Base-by-base conservation (phyloP, 1,284 basidiomycete genomes). In the Malassezia brasiliensis region DNA sequence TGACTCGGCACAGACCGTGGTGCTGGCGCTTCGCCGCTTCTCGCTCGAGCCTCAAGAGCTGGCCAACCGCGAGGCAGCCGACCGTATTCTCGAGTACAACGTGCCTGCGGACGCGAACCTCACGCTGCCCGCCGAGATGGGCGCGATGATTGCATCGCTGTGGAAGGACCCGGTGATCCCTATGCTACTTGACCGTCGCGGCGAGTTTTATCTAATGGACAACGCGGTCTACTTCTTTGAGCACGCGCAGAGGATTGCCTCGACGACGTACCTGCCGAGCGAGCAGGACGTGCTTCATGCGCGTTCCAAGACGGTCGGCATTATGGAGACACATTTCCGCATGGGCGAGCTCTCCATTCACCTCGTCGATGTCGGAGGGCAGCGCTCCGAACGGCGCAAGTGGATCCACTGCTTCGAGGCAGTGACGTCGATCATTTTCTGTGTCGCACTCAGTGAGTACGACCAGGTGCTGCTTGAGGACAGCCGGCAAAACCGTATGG, bases 201-300 rank as follows among this genome's bases (percentile, higher is more conserved):
- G 82, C 74, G 85, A 94, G 61, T 96, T 96, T 70, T 96, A 96
- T 74, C 78, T 96, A 17, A 96, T 96, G 91, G 93, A 96, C 76
- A 90, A 84, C 47, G 91, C 91, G 0, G 80, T 81, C 41, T 96
- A 96, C 76, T 96, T 98, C 77, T 94, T 96, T 75, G 81, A 81
- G 35, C 84, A 90, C 59, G 85, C 90, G 6, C 77, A 82, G 39
- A 82, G 90, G 50, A 90, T 98, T 75, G 86, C 86, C 3, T 77
- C 81, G 9, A 79, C 83, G 0, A 83, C 83, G 38, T 96, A 94
- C 71, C 76, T 88, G 0, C 93, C 93, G 0, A 87, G 85, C 37
- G 88, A 90, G 75, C 84, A 83, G 15, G 93, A 96, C 70, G 88
- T 96, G 3, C 78, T 98, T 36, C 81, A 88, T 34, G 89, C 90